Percentiles rank a stretch among this genome's conserved stretches.
These are phyloP conservation scores for Quercus berberidifolia DNA, from an alignment of 306 rosid genomes.

Conservation along the genomic window DNA sequence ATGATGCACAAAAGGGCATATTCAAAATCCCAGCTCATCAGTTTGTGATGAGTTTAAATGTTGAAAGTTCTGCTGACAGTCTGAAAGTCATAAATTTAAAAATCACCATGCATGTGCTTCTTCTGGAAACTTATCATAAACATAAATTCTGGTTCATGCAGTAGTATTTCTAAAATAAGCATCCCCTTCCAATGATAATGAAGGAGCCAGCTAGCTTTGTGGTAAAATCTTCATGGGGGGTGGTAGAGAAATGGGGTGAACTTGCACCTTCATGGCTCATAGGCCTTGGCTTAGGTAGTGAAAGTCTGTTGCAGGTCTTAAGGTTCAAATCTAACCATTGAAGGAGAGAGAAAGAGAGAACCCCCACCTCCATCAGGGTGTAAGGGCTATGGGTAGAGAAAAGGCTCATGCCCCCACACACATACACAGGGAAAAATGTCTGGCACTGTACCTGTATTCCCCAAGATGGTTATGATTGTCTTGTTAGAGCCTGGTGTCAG, in stretches of 20 bases:
- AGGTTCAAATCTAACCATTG: not conserved
- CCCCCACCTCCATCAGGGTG: no score
- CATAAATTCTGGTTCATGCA: not conserved
- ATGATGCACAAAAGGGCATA: not conserved
- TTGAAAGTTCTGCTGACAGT: no score
- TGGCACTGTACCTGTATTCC: constrained; percentile 71
- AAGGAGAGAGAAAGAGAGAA: not conserved
- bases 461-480: constrained; percentile 73
- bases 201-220: not conserved
- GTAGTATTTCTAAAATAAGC: not conserved
- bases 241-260: not conserved
- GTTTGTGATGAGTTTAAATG: not conserved
- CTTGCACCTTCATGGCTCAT: not conserved
- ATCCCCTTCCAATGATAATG: constrained; percentile 2
- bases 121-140: not conserved
- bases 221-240: not conserved
- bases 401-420: not conserved
- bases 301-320: not conserved
- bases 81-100: not conserved
- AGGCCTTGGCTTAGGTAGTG: not conserved
- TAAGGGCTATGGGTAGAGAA: no score
- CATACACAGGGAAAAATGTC: not conserved
- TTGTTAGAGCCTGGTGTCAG: constrained; percentile 63
- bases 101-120: not conserved
- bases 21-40: not conserved